Conservation (phyloP, 495 filamentous ascomycete species). For the Aspergillus campestris region DNA sequence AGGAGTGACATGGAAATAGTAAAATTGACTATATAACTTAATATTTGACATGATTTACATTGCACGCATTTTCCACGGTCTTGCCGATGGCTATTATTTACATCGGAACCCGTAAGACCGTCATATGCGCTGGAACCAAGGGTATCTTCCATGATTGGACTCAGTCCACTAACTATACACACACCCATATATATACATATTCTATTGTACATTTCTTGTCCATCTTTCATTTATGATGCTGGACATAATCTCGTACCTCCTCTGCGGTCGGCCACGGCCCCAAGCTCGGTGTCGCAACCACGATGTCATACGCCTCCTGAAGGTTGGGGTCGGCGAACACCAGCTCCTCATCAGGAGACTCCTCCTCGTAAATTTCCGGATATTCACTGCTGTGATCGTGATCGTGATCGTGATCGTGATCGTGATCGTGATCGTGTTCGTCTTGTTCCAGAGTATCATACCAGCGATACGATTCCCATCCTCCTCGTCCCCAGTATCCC, state of each 20-base stretch:
- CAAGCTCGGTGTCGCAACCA: conserved; percentile 40
- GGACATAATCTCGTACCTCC: conserved; percentile 41
- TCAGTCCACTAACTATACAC: too few relatives aligned
- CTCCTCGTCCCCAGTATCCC: conserved; percentile 19
- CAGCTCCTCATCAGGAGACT: conserved; percentile 7
- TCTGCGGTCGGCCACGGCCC: conserved; percentile 45
- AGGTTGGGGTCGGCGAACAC: conserved; percentile 18
- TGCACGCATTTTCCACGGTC: too few relatives aligned
- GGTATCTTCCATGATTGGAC: not conserved
- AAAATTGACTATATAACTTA: too few relatives aligned
- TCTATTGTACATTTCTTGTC: conserved; percentile 18
- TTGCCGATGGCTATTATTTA: too few relatives aligned
- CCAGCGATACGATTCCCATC: not conserved
- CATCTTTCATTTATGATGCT: conserved; percentile 10
- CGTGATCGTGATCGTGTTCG: not conserved
- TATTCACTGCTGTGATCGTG: not conserved
- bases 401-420: not conserved
- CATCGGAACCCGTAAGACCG: too few relatives aligned
- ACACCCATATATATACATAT: conserved; percentile 10
- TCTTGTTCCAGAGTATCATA: not conserved
- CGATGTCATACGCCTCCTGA: conserved; percentile 33
- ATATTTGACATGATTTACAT: too few relatives aligned
- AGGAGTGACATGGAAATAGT: too few relatives aligned
- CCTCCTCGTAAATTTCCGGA: conserved; percentile 7
- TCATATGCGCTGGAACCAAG: not conserved